A percentile compares a stretch with the other conserved stretches of the same genome.
phyloP scores from a whole-genome alignment of 768 basidiomycete species.

The Russula foetens region DNA sequence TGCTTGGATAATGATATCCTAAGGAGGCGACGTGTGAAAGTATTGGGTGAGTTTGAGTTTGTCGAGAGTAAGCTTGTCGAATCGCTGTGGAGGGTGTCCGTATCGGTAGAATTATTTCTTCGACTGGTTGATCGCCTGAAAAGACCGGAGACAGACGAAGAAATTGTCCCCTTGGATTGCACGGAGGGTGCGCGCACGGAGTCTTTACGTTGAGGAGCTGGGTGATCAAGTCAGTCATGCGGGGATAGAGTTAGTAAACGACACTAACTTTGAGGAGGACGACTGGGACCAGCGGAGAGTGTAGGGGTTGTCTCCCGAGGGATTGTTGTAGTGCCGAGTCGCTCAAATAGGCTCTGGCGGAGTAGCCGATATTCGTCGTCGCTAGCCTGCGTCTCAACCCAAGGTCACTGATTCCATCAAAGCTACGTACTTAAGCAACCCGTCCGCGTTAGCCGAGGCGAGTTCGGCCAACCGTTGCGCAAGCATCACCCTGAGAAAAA shows the following conservation, averaged over 20 bases:
- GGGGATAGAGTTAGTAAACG: background rate
- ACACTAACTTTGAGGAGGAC: background rate
- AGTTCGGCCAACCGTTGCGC: conserved; percentile 78
- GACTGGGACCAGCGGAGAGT: conserved; percentile 34
- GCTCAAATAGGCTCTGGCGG: conserved; percentile 77
- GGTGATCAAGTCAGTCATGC: conserved; percentile 9
- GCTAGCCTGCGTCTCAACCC: conserved; percentile 31
- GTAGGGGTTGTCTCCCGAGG: conserved; percentile 59
- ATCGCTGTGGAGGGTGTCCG: conserved; percentile 23
- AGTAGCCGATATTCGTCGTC: conserved; percentile 82
- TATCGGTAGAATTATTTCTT: conserved; percentile 20
- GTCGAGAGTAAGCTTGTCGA: conserved; percentile 26
- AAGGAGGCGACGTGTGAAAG: conserved; percentile 21
- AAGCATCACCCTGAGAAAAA: conserved; percentile 50
- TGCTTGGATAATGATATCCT: conserved; percentile 38
- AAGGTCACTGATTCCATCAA: background rate
- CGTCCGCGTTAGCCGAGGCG: conserved; percentile 71
- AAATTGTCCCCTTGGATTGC: conserved; percentile 29
- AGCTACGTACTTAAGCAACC: conserved; percentile 57
- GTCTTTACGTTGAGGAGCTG: conserved; percentile 21
- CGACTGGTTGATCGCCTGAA: conserved; percentile 29
- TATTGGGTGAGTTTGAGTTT: conserved; percentile 20
- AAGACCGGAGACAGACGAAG: conserved; percentile 30
- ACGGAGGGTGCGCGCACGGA: conserved; percentile 26
- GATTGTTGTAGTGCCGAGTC: conserved; percentile 52